phyloP scores from a whole-genome alignment of 768 basidiomycete species.

The Leccinum uliginosum region DNA sequence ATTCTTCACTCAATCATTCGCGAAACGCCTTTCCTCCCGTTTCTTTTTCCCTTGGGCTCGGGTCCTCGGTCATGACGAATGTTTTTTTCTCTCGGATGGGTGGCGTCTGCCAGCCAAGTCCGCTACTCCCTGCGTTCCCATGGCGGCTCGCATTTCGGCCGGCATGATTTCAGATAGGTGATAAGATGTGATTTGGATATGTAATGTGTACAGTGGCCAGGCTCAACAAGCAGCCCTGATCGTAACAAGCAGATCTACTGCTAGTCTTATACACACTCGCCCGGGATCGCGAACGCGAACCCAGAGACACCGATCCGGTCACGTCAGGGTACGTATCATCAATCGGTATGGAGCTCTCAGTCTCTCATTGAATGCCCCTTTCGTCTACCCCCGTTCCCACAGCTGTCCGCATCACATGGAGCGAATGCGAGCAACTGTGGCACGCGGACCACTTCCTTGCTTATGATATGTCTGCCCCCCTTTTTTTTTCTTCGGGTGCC shows the following conservation, averaged over 20 bases:
- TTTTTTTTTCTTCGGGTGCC: background rate
- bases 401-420: constrained; percentile 13
- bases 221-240: too few relatives aligned
- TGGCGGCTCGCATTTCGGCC: too few relatives aligned
- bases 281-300: background rate
- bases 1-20: background rate
- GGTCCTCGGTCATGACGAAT: background rate
- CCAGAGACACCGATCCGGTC: constrained; percentile 1
- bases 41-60: background rate
- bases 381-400: constrained; percentile 8
- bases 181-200: too few relatives aligned
- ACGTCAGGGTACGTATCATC: background rate
- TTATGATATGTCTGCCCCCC: background rate
- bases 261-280: background rate
- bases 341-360: background rate
- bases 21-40: background rate
- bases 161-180: too few relatives aligned
- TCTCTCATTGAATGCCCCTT: constrained; percentile 2
- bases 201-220: too few relatives aligned
- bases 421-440: background rate
- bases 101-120: background rate
- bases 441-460: constrained; percentile 7
- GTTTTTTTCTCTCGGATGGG: background rate
- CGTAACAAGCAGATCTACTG: background rate
- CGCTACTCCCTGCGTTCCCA: too few relatives aligned